Base-by-base conservation (phyloP, 225 moss, liverwort and hornwort species). In the Pseudoscleropodium purum region DNA sequence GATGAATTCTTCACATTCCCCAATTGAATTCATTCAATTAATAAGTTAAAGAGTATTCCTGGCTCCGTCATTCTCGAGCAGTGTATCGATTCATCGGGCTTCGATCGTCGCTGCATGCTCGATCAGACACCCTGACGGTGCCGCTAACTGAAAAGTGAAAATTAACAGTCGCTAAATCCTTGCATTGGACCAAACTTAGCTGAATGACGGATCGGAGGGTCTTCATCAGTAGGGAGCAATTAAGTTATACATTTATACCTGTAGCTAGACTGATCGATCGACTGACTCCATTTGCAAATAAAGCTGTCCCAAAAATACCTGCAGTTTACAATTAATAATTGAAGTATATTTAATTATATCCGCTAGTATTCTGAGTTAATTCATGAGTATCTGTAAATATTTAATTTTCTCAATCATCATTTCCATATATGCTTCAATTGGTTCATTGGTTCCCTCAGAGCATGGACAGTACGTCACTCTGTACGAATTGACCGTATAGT, bases 1-100 rank as follows among this genome's bases (percentile, higher is more conserved):
- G 90, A 91, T 87, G 83, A 87, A 63, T 78, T 79, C 83, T 79
- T 79, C 87, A 83, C 79, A 87, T 86, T 86, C 78, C 81, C 70
- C 64, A 63, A 77, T 62, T 60, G 10, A 66, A 34, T 34, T 60
- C 26, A 25, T 21, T 18, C 41, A 60, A 11, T 60, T 9, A 1
- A 9, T 41, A 10, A 47, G 30, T 6, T 60, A 10, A 47, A 47
- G 47, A 47, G 49, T 47, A 64, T 18, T 47, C 54, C 59, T 67
- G 36, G 18, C 36, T 69, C 33, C 7, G 33, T 37, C 56, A 21
- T 16, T 57, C 85, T 61, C 43, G 43, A 41, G 81, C 24, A 82
- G 83, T 18, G 47, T 49, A 37, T 31, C 4, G 34, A 52, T 76
- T 37, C 39, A 41, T 54, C 3, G 16, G 41, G 41, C 18, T 62